These are phyloP conservation scores for Coniferiporia sulphurascens DNA, from an alignment of 1,284 basidiomycete species.

Conservation along the genomic window DNA sequence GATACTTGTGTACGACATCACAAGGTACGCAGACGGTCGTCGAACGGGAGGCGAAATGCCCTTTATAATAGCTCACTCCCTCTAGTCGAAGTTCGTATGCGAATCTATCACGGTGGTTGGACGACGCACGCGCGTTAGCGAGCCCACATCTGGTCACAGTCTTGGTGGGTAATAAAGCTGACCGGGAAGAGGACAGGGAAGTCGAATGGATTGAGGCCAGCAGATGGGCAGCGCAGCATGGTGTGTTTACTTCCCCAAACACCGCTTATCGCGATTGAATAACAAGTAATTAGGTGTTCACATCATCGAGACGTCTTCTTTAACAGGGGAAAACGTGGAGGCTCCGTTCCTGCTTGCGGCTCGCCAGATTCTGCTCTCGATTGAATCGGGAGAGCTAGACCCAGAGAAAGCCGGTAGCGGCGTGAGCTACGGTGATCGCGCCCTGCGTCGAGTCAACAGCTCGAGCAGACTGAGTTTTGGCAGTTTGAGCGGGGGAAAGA, in stretches of 20 bases:
- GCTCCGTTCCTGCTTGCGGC: conserved; percentile 91
- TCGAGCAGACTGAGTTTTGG: conserved; percentile 76
- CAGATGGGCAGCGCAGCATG: conserved; percentile 91
- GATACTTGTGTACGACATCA: conserved; percentile 95
- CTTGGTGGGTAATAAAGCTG: conserved; percentile 93
- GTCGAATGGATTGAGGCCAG: conserved; percentile 94
- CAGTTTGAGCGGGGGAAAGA: conserved; percentile 60
- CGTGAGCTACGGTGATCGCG: conserved; percentile 93
- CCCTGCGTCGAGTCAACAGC: conserved; percentile 80
- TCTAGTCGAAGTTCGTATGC: conserved; percentile 74
- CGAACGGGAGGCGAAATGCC: neutral
- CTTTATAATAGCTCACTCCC: conserved; percentile 20
- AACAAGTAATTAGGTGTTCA: conserved; percentile 60
- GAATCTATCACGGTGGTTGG: conserved; percentile 83
- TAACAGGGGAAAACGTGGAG: conserved; percentile 91
- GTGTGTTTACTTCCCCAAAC: conserved; percentile 37
- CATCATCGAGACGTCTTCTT: conserved; percentile 89
- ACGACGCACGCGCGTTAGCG: conserved; percentile 85
- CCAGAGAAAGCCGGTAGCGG: conserved; percentile 92
- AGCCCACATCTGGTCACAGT: conserved; percentile 88
- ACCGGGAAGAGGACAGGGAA: conserved; percentile 90
- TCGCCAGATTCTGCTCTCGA: conserved; percentile 86
- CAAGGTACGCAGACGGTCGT: conserved; percentile 54
- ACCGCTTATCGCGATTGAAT: conserved; percentile 10
- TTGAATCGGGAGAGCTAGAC: conserved; percentile 88